Evolutionary conservation across 768 basidiomycete genomes (phyloP).

Genomic region (Cystobasidiopsis lactophilus): DNA sequence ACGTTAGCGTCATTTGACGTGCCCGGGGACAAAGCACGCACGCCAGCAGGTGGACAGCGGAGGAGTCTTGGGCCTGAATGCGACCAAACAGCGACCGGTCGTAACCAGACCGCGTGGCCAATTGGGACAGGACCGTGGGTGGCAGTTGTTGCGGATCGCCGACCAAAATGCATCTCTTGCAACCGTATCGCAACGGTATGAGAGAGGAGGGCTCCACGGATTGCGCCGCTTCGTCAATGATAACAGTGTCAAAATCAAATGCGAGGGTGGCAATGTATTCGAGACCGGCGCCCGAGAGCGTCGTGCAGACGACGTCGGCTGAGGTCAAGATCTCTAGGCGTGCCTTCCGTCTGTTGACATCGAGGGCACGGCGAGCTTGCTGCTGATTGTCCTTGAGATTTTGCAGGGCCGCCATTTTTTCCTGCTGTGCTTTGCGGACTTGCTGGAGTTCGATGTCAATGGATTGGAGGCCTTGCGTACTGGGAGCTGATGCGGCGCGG

Average conservation of each 20-base stretch:
- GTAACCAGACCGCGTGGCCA: conserved; percentile 44
- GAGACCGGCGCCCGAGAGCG: conserved; percentile 79
- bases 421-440: conserved; percentile 31
- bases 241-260: conserved; percentile 78
- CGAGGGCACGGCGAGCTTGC: conserved; percentile 55
- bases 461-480: too few relatives aligned
- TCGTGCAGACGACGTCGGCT: conserved; percentile 83
- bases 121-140: conserved; percentile 57
- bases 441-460: conserved; percentile 46
- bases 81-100: conserved; percentile 76
- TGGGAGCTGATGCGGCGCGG: conserved; percentile 30
- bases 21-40: conserved; percentile 24
- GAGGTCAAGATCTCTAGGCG: conserved; percentile 55
- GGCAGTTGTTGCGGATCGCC: conserved; percentile 77
- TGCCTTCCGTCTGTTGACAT: conserved; percentile 52
- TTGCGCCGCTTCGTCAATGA: conserved; percentile 97
- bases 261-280: conserved; percentile 44
- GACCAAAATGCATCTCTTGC: conserved; percentile 69
- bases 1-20: not conserved
- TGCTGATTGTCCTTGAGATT: conserved; percentile 60
- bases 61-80: conserved; percentile 50
- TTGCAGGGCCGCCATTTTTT: conserved; percentile 48
- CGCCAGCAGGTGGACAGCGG: conserved; percentile 83
- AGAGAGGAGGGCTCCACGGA: conserved; percentile 83
- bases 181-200: conserved; percentile 78